Percentiles rank a stretch among this genome's conserved stretches.
These are phyloP conservation scores for Coprinopsis cinerea DNA, from an alignment of 768 basidiomycete species.

Conservation along the genomic window DNA sequence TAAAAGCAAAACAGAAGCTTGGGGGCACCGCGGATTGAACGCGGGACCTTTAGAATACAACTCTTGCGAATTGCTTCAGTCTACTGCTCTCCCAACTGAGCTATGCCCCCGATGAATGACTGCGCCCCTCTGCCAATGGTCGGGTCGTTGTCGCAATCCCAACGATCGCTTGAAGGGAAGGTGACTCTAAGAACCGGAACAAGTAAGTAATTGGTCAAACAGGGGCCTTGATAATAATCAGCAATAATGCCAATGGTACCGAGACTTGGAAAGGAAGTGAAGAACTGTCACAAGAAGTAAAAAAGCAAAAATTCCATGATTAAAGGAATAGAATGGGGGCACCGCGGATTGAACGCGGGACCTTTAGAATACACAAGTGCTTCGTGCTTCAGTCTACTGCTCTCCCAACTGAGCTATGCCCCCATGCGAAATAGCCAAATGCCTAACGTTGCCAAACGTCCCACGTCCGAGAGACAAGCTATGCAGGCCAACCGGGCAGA, in stretches of 20 bases:
- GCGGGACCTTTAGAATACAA: slow-evolving; percentile 60
- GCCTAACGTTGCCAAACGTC: too few species aligned
- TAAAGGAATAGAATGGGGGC: slow-evolving; percentile 39
- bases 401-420: slow-evolving; percentile 65
- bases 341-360: too few species aligned
- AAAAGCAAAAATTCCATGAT: not conserved
- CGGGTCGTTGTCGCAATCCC: too few species aligned
- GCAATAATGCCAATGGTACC: too few species aligned
- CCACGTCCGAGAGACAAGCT: not conserved
- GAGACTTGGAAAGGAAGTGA: too few species aligned
- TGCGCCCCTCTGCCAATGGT: too few species aligned
- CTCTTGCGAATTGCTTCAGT: slow-evolving; percentile 45
- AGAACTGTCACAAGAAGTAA: slow-evolving; percentile 2
- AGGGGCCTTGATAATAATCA: too few species aligned
- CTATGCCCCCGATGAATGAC: slow-evolving; percentile 44
- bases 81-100: slow-evolving; percentile 69
- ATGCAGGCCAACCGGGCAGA: too few species aligned
- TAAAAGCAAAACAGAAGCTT: slow-evolving; percentile 58
- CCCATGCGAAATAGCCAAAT: slow-evolving; percentile 27
- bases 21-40: too few species aligned
- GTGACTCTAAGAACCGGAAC: too few species aligned
- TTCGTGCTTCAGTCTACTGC: slow-evolving; percentile 64
- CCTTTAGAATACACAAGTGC: slow-evolving; percentile 45
- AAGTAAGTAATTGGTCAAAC: too few species aligned
- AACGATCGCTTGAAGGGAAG: too few species aligned